Base-by-base conservation (phyloP, 129 eudicot species). In the Dittrichia graveolens region DNA sequence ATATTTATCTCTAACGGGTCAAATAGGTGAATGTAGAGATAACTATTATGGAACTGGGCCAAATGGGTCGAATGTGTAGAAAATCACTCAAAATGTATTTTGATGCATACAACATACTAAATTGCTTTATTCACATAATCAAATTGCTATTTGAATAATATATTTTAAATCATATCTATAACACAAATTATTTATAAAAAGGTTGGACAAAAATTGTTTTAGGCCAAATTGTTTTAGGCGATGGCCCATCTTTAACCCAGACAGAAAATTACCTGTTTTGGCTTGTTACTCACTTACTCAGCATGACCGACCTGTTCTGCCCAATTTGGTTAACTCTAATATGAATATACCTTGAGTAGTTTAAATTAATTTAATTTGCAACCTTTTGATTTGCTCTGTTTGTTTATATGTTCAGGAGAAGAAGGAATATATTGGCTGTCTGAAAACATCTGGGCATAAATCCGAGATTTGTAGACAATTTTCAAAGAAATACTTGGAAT, bases 381-480 rank as follows among this genome's bases (percentile, higher is more conserved):
- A 4, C 35, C 18, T 44, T 67, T n/a, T 18, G 0, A 45, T 18
- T 53, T 16, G 58, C 10, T 76, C 39, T 52, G 42, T 62, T 52
- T 15, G 55, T 50, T 61, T 53, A 8, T 63, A 74, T 37, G 55
- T 77, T 60, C 81, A 93, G 98, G 97, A 88, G 77, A 94, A 90
- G 83, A 94, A 88, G 72, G 94, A 86, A 46, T 94, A 90, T 71
- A 78, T 90, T 62, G 73, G 54, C 40, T 94, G 97, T 77, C 85
- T 94, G n/a, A 94, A 88, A 87, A 69, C 96, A 3, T 76, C 86
- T 11, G 90, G 91, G 61, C 97, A 95, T 72, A 86, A 91, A 81
- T 91, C 97, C 7, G 96, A 95, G 49, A 81, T 80, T 59, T 94
- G 99, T 37, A 83, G 94, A 71, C 76, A 82, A 31, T 78, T 91